Evolutionary conservation across 805 yeast species (phyloP).

Genomic region (Candida ulmi): DNA sequence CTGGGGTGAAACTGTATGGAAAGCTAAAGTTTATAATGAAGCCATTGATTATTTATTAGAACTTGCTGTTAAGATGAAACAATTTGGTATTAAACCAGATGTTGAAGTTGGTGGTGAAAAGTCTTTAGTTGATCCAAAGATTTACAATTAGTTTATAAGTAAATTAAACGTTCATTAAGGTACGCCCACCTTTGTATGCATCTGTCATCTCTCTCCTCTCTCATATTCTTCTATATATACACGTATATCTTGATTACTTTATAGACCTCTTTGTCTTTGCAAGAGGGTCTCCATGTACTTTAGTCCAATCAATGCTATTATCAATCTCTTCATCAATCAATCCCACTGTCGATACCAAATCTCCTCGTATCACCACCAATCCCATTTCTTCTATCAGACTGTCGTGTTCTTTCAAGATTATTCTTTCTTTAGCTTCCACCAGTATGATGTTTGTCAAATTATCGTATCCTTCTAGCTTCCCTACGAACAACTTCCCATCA

Average conservation of each 20-base stretch:
- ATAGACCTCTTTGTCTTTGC: slow-evolving; percentile 21
- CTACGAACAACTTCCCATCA: slow-evolving; percentile 48
- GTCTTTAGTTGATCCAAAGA: slow-evolving; percentile 18
- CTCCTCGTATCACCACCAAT: slow-evolving; percentile 51
- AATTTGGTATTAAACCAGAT: slow-evolving; percentile 54
- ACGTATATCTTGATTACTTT: slow-evolving; percentile 4
- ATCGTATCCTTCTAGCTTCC: slow-evolving; percentile 55
- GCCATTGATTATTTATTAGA: slow-evolving; percentile 88
- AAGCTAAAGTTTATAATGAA: slow-evolving; percentile 89
- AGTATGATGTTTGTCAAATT: slow-evolving; percentile 57
- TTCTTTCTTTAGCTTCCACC: slow-evolving; percentile 44
- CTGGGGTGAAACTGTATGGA: slow-evolving; percentile 93
- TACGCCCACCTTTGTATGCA: background rate
- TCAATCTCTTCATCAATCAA: slow-evolving; percentile 40
- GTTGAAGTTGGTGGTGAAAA: slow-evolving; percentile 29
- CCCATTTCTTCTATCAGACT: slow-evolving; percentile 33
- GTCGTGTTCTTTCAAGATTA: slow-evolving; percentile 33
- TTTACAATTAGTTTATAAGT: slow-evolving; percentile 18
- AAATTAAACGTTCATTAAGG: background rate
- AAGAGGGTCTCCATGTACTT: slow-evolving; percentile 20
- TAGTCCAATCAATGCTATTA: slow-evolving; percentile 29
- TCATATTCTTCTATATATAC: no score
- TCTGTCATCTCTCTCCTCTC: background rate
- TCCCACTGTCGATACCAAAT: slow-evolving; percentile 52
- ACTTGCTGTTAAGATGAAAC: slow-evolving; percentile 77